Evolutionary conservation across 2,329 filamentous ascomycete genomes (phyloP), one percentile per base, ranked within the genome.

Genomic region (Rhynchosporium agropyri): DNA sequence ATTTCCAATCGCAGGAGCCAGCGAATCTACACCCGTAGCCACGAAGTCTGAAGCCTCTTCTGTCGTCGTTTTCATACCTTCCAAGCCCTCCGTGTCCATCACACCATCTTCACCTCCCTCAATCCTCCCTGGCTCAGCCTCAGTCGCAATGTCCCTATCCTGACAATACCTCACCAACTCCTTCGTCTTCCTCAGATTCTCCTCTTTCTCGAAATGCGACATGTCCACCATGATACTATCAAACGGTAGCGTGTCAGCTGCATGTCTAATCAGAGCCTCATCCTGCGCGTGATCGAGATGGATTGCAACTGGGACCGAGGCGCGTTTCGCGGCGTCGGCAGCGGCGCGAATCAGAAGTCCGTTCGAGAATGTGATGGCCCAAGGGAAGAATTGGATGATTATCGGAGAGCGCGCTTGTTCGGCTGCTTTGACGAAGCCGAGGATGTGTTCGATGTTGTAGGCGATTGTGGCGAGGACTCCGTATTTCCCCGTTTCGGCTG

Each of bases 171-270:
- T 61, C 6, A 67, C 64, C 71, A 88, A 89, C 71, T 87, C 86
- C 15, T 75, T 76, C 8, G 86, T 85, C 60, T 90, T 75, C 67
- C 89, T 84, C 48, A 92, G 77, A 71, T 91, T 91, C 76, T 90
- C 87, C 56, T 82, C 86, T 69, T 85, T 86, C 67, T 89, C 87
- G 70, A 89, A 85, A 73, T 91, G 88, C 61, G 81, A 85, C 88
- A 91, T 91, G 75, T 91, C 89, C 0, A 91, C 84, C 88, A 91
- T 91, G 73, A 91, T 90, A 55, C 80, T 83, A 73, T 91, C 89
- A 67, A 91, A 90, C 0, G 80, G 80, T 28, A 85, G 76, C 1
- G 83, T 78, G 2, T 36, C 33, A 0, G 84, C 85, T 0, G 85
- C 86, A 0, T 76, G 77, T 13, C 80, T 80, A 64, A 89, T 84